phyloP scores from a whole-genome alignment of 2,329 filamentous ascomycete species.

The Penicillium fuscoglaucum region DNA sequence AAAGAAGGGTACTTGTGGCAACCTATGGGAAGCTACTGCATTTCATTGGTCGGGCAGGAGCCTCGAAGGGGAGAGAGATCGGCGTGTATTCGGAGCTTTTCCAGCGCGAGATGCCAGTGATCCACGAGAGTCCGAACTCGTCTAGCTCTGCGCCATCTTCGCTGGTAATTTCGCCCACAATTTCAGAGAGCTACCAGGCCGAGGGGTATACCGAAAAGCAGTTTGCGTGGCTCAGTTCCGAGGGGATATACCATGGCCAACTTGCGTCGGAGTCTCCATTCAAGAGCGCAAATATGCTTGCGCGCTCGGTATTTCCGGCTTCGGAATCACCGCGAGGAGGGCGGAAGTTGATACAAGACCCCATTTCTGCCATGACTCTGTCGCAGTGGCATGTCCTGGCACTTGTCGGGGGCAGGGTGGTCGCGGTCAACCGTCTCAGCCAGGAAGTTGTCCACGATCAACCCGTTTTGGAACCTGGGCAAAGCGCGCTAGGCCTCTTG shows the following conservation, averaged over 20 bases:
- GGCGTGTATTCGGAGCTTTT: conserved; percentile 86
- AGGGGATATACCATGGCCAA: conserved; percentile 85
- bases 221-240: conserved; percentile 87
- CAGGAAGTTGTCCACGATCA: conserved; percentile 87
- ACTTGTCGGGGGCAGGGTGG: conserved; percentile 76
- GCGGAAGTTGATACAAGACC: conserved; percentile 66
- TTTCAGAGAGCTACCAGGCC: conserved; percentile 60
- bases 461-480: conserved; percentile 74
- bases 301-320: conserved; percentile 70
- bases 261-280: conserved; percentile 70
- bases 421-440: conserved; percentile 84
- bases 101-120: conserved; percentile 76
- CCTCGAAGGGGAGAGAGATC: conserved; percentile 66
- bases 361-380: conserved; percentile 75
- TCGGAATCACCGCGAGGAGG: conserved; percentile 65
- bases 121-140: conserved; percentile 69
- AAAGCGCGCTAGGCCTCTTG: conserved; percentile 78
- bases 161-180: conserved; percentile 75
- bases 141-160: conserved; percentile 62
- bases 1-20: conserved; percentile 74
- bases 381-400: conserved; percentile 92
- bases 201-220: conserved; percentile 53
- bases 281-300: conserved; percentile 73
- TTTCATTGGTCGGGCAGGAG: conserved; percentile 72
- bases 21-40: conserved; percentile 79